These are phyloP conservation scores for Toxicodendron radicans DNA, from an alignment of 345 rosid species.

Conservation along the genomic window DNA sequence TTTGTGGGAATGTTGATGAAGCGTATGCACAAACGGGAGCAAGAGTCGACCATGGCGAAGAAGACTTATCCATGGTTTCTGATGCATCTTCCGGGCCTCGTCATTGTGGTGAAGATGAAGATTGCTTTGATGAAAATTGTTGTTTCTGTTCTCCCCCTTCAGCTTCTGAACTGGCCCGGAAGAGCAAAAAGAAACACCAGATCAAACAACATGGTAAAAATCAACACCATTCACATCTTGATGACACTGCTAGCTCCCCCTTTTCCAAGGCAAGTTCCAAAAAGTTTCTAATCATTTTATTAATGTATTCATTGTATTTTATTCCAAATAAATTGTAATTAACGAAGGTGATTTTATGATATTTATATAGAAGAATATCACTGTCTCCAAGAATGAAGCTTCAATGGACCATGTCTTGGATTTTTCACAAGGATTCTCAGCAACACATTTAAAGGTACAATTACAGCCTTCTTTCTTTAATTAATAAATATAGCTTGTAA, in stretches of 20 bases:
- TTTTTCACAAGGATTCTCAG: conserved; percentile 49
- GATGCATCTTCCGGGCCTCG: conserved; percentile 91
- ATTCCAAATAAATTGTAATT: conserved; percentile 4
- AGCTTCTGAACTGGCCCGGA: conserved; percentile 30
- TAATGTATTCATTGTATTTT: neutral
- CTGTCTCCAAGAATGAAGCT: conserved; percentile 30
- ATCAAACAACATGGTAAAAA: conserved; percentile 31
- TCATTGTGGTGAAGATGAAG: conserved; percentile 41
- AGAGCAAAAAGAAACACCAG: conserved; percentile 39
- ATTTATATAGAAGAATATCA: conserved; percentile 30
- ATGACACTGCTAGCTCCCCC: conserved; percentile 84
- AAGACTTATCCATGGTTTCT: conserved; percentile 80
- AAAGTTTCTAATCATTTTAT: neutral
- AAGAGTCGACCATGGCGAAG: conserved; percentile 28
- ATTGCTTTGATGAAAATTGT: conserved; percentile 37
- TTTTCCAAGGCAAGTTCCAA: conserved; percentile 43
- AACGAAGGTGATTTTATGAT: conserved; percentile 13
- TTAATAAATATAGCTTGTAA: neutral
- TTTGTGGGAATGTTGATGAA: conserved; percentile 25
- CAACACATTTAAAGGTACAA: conserved; percentile 46
- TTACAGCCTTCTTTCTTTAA: neutral
- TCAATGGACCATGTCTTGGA: conserved; percentile 37
- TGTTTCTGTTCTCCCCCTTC: conserved; percentile 17
- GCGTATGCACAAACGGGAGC: conserved; percentile 21
- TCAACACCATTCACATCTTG: conserved; percentile 46